Conservation (phyloP, 2,329 filamentous ascomycete species). For the Fusarium goolgardi region DNA sequence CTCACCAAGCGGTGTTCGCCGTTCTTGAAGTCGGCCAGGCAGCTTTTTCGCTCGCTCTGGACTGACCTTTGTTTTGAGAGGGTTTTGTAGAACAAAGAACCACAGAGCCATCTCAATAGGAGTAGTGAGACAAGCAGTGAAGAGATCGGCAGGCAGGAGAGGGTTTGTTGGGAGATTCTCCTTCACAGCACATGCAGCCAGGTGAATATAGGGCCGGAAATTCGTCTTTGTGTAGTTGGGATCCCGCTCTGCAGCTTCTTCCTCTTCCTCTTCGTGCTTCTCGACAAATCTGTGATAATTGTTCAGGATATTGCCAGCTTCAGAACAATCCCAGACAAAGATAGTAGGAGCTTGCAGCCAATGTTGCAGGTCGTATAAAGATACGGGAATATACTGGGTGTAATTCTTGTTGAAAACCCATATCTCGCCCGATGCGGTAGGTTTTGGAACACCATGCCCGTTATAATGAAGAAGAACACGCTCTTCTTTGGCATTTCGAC, state of each 20-base stretch:
- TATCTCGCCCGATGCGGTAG: conserved; percentile 94
- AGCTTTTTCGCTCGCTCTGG: conserved; percentile 89
- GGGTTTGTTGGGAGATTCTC: conserved; percentile 97
- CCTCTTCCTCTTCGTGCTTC: conserved; percentile 92
- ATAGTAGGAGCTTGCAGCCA: conserved; percentile 97
- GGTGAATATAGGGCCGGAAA: conserved; percentile 79
- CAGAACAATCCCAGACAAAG: conserved; percentile 98
- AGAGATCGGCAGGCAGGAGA: conserved; percentile 90
- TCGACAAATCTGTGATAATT: conserved; percentile 96
- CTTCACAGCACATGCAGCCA: conserved; percentile 89
- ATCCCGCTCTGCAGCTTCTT: conserved; percentile 79
- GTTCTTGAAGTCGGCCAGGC: conserved; percentile 90
- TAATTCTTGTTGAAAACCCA: conserved; percentile 99
- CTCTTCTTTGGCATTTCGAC: conserved; percentile 94
- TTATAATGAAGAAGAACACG: conserved; percentile 98
- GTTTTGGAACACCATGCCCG: conserved; percentile 95
- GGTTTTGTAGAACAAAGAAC: conserved; percentile 96
- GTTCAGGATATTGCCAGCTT: conserved; percentile 92
- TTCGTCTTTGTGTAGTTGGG: conserved; percentile 84
- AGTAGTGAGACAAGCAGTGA: conserved; percentile 94
- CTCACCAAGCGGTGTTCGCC: conserved; percentile 92
- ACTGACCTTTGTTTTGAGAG: conserved; percentile 73
- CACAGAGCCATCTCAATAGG: conserved; percentile 97
- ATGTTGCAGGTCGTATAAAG: conserved; percentile 91
- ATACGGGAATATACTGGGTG: conserved; percentile 98